Evolutionary conservation across 2,329 filamentous ascomycete species (phyloP).

Genomic region (Ophiostoma montium): DNA sequence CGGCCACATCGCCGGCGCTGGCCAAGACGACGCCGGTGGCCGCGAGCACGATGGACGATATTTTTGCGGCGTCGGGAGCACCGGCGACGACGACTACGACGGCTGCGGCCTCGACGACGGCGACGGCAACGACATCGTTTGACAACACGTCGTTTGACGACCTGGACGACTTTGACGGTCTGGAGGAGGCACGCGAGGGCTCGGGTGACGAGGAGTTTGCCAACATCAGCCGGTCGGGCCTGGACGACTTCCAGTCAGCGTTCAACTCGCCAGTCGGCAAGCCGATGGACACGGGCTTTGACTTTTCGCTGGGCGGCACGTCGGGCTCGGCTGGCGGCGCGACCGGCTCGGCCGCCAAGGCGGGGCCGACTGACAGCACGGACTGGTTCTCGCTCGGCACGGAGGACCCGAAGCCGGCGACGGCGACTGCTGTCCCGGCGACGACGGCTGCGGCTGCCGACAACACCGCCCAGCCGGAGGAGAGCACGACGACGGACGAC

Average conservation of each 20-base stretch:
- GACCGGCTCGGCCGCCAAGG: conserved; percentile 13
- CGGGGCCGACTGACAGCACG: conserved; percentile 31
- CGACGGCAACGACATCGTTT: conserved; percentile 19
- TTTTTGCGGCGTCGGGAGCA: conserved; percentile 8
- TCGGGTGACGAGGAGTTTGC: conserved; percentile 68
- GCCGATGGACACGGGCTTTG: conserved; percentile 43
- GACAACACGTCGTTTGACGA: conserved; percentile 43
- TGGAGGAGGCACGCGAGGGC: conserved; percentile 73
- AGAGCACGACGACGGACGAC: conserved; percentile 75
- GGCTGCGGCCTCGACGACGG: conserved; percentile 13
- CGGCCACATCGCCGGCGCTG: background rate
- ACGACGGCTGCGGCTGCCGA: conserved; percentile 14
- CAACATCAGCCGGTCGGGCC: conserved; percentile 53
- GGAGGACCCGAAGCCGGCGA: conserved; percentile 12
- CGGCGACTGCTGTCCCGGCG: conserved; percentile 9
- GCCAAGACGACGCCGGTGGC: background rate
- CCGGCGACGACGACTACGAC: conserved; percentile 10
- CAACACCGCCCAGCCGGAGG: conserved; percentile 57
- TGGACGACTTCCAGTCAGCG: conserved; percentile 68
- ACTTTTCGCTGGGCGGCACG: conserved; percentile 34
- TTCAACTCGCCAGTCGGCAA: conserved; percentile 57
- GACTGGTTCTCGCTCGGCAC: conserved; percentile 47
- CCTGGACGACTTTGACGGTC: conserved; percentile 68
- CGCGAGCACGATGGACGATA: conserved; percentile 3
- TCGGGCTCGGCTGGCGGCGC: conserved; percentile 16